These are phyloP conservation scores for Penicillium odoratum DNA, from an alignment of 495 filamentous ascomycete genomes.

Conservation along the genomic window DNA sequence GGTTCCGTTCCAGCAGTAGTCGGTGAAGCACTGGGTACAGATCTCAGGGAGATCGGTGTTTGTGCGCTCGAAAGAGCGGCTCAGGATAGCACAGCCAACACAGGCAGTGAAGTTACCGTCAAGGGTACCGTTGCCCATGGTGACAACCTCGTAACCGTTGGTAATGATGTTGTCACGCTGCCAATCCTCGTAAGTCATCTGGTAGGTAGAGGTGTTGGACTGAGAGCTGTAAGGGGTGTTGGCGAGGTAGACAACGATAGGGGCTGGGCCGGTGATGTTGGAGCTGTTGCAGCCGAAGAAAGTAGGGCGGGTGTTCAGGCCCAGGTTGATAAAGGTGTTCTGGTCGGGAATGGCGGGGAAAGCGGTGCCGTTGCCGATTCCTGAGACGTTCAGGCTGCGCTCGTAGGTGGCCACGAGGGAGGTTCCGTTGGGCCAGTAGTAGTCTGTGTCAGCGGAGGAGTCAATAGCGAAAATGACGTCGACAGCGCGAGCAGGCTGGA, in stretches of 20 bases:
- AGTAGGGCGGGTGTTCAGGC: conserved; percentile 79
- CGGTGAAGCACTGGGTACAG: conserved; percentile 71
- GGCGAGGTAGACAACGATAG: conserved; percentile 86
- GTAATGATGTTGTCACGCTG: conserved; percentile 74
- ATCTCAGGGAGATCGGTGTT: conserved; percentile 60
- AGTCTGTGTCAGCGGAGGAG: conserved; percentile 74
- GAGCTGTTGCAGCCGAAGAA: conserved; percentile 87
- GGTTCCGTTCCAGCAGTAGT: conserved; percentile 73
- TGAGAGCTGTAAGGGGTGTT: conserved; percentile 75
- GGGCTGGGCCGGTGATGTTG: conserved; percentile 57
- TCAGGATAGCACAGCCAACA: conserved; percentile 87
- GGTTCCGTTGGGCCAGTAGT: conserved; percentile 85
- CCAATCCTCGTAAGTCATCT: conserved; percentile 56
- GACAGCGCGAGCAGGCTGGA: conserved; percentile 74
- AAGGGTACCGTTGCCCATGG: conserved; percentile 73
- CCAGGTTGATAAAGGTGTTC: conserved; percentile 84
- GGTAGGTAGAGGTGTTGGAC: conserved; percentile 76
- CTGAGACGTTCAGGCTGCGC: conserved; percentile 56
- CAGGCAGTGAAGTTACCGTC: conserved; percentile 75
- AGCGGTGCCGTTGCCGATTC: conserved; percentile 73
- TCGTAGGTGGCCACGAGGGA: conserved; percentile 80
- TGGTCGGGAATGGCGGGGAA: conserved; percentile 82
- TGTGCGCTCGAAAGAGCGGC: conserved; percentile 67
- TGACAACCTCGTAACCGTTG: conserved; percentile 82
- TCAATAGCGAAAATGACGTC: conserved; percentile 95